Conservation (phyloP, 768 basidiomycete species). For the Lentinula lateritia region DNA sequence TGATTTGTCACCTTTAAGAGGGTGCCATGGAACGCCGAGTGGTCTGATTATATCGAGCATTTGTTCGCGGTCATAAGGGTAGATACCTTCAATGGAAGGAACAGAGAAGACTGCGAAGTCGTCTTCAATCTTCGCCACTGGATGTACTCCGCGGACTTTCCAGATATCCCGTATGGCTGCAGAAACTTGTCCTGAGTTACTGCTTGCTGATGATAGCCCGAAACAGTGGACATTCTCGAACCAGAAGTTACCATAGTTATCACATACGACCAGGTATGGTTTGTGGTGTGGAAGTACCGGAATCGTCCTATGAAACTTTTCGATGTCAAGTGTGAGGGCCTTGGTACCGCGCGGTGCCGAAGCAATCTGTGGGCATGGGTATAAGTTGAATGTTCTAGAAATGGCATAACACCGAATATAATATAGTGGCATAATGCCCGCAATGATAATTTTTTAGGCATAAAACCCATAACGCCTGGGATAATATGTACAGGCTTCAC, state of each 20-base stretch:
- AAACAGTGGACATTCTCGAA: conserved; percentile 11
- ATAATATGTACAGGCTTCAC: too few relatives aligned
- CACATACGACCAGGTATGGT: conserved; percentile 6
- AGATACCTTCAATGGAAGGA: conserved; percentile 5
- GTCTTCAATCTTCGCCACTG: conserved; percentile 24
- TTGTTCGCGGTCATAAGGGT: neutral
- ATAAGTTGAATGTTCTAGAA: too few relatives aligned
- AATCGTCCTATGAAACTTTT: neutral
- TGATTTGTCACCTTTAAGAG: conserved; percentile 14
- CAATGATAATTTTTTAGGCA: too few relatives aligned
- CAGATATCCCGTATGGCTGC: conserved; percentile 11
- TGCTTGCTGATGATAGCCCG: neutral
- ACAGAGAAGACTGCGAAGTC: conserved; percentile 19
- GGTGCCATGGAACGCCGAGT: conserved; percentile 19
- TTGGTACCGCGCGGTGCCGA: neutral
- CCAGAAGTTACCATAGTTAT: neutral
- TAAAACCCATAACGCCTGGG: too few relatives aligned
- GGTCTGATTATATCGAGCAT: conserved; percentile 8
- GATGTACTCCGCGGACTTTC: neutral
- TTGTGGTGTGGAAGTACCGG: conserved; percentile 10
- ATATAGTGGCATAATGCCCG: too few relatives aligned
- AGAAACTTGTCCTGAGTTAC: conserved; percentile 5
- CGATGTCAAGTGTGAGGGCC: conserved; percentile 8
- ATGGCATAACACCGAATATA: too few relatives aligned
- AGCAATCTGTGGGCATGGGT: too few relatives aligned